Conservation (phyloP, 2,329 filamentous ascomycete genomes). For the Gaeumannomyces tritici region DNA sequence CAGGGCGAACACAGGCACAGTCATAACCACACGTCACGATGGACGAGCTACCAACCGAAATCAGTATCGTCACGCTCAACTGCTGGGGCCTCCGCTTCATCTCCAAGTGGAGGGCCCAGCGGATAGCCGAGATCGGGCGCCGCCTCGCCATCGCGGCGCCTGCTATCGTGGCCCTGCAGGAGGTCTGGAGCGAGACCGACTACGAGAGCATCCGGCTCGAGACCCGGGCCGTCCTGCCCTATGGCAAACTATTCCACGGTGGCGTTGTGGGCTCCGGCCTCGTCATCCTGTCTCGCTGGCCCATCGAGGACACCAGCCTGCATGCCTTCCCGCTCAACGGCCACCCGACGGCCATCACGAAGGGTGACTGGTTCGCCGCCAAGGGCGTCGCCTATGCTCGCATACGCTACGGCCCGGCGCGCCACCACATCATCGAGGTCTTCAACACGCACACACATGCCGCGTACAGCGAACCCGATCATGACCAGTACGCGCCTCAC, state of each 20-base stretch:
- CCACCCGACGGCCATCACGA: slow-evolving; percentile 83
- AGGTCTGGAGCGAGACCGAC: slow-evolving; percentile 67
- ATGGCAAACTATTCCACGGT: slow-evolving; percentile 87
- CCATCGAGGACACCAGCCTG: slow-evolving; percentile 85
- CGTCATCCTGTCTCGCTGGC: slow-evolving; percentile 84
- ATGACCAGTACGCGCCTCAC: slow-evolving; percentile 80
- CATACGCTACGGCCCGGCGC: slow-evolving; percentile 58
- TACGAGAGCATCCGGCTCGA: slow-evolving; percentile 65
- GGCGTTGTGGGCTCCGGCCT: slow-evolving; percentile 86
- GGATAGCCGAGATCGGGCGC: slow-evolving; percentile 74
- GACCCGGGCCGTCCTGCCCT: slow-evolving; percentile 66
- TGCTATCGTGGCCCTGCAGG: slow-evolving; percentile 86
- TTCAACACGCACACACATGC: slow-evolving; percentile 92
- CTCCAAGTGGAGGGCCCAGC: slow-evolving; percentile 65
- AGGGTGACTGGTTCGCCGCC: slow-evolving; percentile 93
- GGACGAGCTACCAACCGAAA: slow-evolving; percentile 36
- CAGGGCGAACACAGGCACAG: neutral
- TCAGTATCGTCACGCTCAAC: slow-evolving; percentile 83
- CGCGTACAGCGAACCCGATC: slow-evolving; percentile 62
- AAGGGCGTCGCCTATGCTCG: slow-evolving; percentile 84
- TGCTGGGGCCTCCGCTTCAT: slow-evolving; percentile 95
- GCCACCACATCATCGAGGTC: slow-evolving; percentile 67
- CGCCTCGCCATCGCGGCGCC: slow-evolving; percentile 62
- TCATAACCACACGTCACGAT: neutral
- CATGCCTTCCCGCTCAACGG: slow-evolving; percentile 83